Conservation (phyloP, 371 early-diverging fungal genomes). For the Chytridium lagenaria region DNA sequence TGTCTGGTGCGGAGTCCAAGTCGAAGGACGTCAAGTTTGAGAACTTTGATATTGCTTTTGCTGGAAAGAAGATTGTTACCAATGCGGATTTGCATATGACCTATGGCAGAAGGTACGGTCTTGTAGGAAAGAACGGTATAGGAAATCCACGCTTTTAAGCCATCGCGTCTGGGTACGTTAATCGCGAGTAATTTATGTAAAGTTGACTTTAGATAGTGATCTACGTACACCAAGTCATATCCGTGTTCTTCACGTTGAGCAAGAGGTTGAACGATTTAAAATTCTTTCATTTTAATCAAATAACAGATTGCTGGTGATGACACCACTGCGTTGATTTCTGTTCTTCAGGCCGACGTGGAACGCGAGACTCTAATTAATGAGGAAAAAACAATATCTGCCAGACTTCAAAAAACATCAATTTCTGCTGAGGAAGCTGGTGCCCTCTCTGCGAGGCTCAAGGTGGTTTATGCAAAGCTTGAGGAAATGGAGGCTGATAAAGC, state of each 20-base stretch:
- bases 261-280: constrained; percentile 72
- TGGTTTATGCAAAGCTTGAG: constrained; percentile 80
- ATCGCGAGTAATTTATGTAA: not conserved
- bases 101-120: constrained; percentile 94
- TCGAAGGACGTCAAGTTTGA: constrained; percentile 94
- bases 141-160: constrained; percentile 97
- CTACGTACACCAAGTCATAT: constrained; percentile 80
- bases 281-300: constrained; percentile 16
- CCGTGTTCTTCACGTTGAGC: constrained; percentile 92
- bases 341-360: constrained; percentile 94
- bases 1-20: constrained; percentile 65
- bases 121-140: constrained; percentile 99
- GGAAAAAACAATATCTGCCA: constrained; percentile 68
- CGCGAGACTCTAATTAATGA: constrained; percentile 88
- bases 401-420: constrained; percentile 62
- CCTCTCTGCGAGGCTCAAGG: constrained; percentile 73
- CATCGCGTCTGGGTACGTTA: constrained; percentile 64
- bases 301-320: constrained; percentile 87
- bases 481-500: constrained; percentile 98
- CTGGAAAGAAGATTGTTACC: constrained; percentile 91
- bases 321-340: constrained; percentile 84
- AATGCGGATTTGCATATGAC: constrained; percentile 82
- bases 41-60: constrained; percentile 95
- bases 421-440: constrained; percentile 70
- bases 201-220: constrained; percentile 72